Evolutionary conservation across 2,329 filamentous ascomycete genomes (phyloP).

Genomic region (Elsinoe ampelina): DNA sequence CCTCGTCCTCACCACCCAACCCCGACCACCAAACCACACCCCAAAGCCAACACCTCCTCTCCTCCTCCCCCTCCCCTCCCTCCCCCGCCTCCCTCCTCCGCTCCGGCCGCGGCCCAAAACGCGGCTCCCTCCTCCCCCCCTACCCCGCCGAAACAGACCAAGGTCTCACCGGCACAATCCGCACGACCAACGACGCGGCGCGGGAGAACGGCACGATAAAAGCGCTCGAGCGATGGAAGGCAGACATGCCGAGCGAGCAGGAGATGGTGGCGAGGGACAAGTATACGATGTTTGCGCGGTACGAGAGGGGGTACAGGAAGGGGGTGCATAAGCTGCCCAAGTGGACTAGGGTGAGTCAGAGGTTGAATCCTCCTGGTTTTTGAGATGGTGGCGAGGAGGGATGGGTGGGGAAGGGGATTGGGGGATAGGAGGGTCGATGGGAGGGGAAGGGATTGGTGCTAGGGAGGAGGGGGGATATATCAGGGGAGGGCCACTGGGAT

Average conservation of each 20-base stretch:
- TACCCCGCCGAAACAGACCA: conserved; percentile 15
- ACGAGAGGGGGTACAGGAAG: conserved; percentile 92
- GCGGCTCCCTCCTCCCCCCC: conserved; percentile 20
- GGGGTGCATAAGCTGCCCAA: conserved; percentile 72
- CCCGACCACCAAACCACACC: conserved; percentile 24
- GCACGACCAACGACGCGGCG: conserved; percentile 22
- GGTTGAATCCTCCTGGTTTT: conserved; percentile 90
- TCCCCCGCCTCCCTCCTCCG: conserved; percentile 18
- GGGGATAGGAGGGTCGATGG: too few species aligned
- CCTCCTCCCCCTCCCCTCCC: conserved; percentile 15
- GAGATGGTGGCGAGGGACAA: conserved; percentile 97
- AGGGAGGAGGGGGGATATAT: too few species aligned
- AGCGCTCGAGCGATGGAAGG: conserved; percentile 81
- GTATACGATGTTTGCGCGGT: conserved; percentile 95
- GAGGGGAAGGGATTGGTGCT: too few species aligned
- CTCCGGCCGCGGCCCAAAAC: conserved; percentile 25
- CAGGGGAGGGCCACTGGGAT: too few species aligned
- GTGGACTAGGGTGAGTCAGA: conserved; percentile 92
- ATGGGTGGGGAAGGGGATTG: not conserved
- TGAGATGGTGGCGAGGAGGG: conserved; percentile 35
- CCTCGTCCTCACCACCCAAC: not conserved
- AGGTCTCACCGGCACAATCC: conserved; percentile 12
- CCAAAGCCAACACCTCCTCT: conserved; percentile 25
- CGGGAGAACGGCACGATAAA: conserved; percentile 51
- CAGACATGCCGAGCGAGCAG: conserved; percentile 87